Percentiles rank a stretch among this genome's conserved stretches.
phyloP scores from a whole-genome alignment of 306 rosid species.

The Prunus mongolica region DNA sequence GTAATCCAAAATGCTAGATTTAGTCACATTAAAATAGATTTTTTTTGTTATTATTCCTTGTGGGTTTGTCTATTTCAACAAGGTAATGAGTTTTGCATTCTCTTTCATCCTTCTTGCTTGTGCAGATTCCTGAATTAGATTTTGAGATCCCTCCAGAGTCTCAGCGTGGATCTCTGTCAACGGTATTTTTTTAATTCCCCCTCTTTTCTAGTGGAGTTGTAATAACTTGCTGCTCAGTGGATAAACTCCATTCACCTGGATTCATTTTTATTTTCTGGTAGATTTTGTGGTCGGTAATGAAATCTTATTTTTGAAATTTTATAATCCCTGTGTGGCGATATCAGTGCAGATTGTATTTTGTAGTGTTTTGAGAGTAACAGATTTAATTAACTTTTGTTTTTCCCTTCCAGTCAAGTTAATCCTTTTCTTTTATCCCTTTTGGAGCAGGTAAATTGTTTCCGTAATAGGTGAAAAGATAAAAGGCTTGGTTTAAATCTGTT shows the following conservation, averaged over 20 bases:
- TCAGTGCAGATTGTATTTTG: not conserved
- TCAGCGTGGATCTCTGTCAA: conserved; percentile 85
- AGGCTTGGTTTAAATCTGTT: not conserved
- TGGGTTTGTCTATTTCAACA: not conserved
- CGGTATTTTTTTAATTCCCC: conserved; percentile 40
- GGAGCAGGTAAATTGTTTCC: not conserved
- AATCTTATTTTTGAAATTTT: not conserved
- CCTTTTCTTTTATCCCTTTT: not conserved
- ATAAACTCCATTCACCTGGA: not conserved
- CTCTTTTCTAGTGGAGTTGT: not conserved
- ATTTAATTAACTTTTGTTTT: not conserved
- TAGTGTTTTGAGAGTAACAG: not conserved
- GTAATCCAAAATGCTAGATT: not conserved
- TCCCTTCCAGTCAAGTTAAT: not conserved
- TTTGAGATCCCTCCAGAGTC: conserved; percentile 97
- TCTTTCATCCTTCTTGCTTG: conserved; percentile 15
- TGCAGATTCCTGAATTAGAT: conserved; percentile 90
- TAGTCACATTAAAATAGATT: not conserved
- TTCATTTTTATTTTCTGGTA: not conserved
- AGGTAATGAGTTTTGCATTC: not conserved
- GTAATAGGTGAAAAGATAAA: not conserved
- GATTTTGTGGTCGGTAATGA: not conserved
- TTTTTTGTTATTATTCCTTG: not conserved
- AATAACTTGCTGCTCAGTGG: not conserved
- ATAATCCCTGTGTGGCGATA: not conserved